phyloP scores from a whole-genome alignment of 1,139 yeast species.

The Pichia sp. region DNA sequence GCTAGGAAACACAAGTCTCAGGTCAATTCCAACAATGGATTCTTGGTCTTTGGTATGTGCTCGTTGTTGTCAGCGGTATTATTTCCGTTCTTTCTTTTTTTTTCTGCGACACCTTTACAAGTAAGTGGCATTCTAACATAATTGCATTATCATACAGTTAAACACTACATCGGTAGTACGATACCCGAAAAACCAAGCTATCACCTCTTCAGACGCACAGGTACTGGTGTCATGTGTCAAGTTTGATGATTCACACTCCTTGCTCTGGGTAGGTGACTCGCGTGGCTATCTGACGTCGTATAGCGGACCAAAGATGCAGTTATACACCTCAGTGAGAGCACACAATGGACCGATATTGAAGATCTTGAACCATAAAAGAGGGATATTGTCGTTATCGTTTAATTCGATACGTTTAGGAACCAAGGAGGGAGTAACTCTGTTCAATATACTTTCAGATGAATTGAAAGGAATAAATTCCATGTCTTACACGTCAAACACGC shows the following conservation, averaged over 20 bases:
- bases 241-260: constrained; percentile 69
- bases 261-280: constrained; percentile 84
- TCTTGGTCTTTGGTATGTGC: constrained; percentile 43
- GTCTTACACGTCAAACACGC: constrained; percentile 35
- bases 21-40: constrained; percentile 34
- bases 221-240: constrained; percentile 35
- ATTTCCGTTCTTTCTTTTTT: not conserved
- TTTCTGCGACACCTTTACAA: not conserved
- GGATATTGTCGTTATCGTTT: constrained; percentile 54
- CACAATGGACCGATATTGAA: constrained; percentile 44
- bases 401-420: constrained; percentile 51
- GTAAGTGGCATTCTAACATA: not conserved
- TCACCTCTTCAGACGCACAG: constrained; percentile 9
- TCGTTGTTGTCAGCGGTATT: not conserved
- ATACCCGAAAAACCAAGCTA: constrained; percentile 23
- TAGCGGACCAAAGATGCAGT: constrained; percentile 34
- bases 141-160: not conserved
- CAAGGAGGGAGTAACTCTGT: constrained; percentile 51
- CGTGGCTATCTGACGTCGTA: constrained; percentile 33
- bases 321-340: constrained; percentile 52
- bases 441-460: constrained; percentile 35
- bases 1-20: not conserved
- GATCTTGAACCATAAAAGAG: constrained; percentile 50
- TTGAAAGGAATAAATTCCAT: constrained; percentile 24
- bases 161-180: constrained; percentile 13